These are phyloP conservation scores for Quillaja saponaria DNA, from an alignment of 306 rosid genomes.

Conservation along the genomic window DNA sequence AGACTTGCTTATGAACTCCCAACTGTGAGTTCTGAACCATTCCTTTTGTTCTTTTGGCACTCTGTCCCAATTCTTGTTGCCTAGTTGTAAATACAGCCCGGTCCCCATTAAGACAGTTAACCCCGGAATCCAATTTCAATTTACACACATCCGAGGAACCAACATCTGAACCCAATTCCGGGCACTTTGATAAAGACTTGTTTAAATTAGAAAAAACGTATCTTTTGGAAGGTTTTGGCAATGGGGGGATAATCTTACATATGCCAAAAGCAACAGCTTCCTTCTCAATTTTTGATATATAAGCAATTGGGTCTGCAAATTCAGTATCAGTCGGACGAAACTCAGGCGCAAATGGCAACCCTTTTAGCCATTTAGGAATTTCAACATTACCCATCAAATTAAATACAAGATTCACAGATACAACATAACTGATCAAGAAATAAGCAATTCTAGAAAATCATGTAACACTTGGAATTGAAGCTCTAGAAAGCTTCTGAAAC, in stretches of 20 bases:
- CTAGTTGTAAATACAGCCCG: constrained; percentile 93
- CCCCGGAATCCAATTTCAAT: constrained; percentile 38
- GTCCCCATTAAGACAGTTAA: constrained; percentile 50
- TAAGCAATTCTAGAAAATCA: constrained; percentile 38
- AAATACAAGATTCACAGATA: constrained; percentile 33
- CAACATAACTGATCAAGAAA: constrained; percentile 29
- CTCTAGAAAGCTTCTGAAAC: constrained; percentile 36
- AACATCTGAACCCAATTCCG: constrained; percentile 53
- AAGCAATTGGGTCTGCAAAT: constrained; percentile 95
- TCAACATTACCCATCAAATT: constrained; percentile 74
- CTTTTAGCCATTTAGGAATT: constrained; percentile 81
- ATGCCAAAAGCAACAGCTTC: constrained; percentile 89
- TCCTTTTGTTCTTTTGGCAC: constrained; percentile 60
- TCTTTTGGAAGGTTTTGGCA: constrained; percentile 84
- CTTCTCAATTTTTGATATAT: constrained; percentile 94
- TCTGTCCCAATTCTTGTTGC: constrained; percentile 90
- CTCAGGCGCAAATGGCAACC: constrained; percentile 90
- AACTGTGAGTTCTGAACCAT: constrained; percentile 46
- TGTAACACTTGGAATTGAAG: constrained; percentile 28
- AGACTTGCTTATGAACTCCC: constrained; percentile 82
- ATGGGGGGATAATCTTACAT: constrained; percentile 92
- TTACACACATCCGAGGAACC: constrained; percentile 35
- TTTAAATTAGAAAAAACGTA: constrained; percentile 77
- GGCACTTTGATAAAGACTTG: constrained; percentile 73
- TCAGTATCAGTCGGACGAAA: constrained; percentile 95